Conservation (phyloP, 179 eudicot species). For the Vitellaria paradoxa region DNA sequence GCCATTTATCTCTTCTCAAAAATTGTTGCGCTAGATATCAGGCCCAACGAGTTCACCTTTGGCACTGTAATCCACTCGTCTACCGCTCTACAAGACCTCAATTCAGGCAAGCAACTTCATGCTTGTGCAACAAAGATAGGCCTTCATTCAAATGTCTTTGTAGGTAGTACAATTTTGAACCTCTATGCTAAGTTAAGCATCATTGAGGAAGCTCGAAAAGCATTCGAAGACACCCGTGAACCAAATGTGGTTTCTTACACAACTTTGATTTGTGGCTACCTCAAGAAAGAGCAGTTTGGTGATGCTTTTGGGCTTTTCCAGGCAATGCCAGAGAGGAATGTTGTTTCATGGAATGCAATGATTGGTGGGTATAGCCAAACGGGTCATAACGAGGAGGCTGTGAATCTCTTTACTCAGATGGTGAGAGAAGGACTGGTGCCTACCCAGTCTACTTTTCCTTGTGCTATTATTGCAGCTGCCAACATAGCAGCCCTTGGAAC, state of each 20-base stretch:
- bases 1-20: slow-evolving; percentile 27
- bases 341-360: slow-evolving; percentile 57
- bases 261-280: slow-evolving; percentile 36
- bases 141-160: slow-evolving; percentile 37
- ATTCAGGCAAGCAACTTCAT: slow-evolving; percentile 41
- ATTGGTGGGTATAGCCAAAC: slow-evolving; percentile 48
- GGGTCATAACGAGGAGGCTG: slow-evolving; percentile 53
- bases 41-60: slow-evolving; percentile 51
- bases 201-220: slow-evolving; percentile 40
- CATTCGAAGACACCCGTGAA: slow-evolving; percentile 37
- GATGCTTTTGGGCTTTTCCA: slow-evolving; percentile 38
- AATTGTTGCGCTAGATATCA: slow-evolving; percentile 29
- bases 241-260: slow-evolving; percentile 60
- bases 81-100: slow-evolving; percentile 24
- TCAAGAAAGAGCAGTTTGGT: slow-evolving; percentile 30
- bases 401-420: slow-evolving; percentile 48
- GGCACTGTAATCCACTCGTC: slow-evolving; percentile 36
- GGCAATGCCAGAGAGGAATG: slow-evolving; percentile 53
- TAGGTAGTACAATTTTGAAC: slow-evolving; percentile 41
- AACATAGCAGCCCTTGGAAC: slow-evolving; percentile 47
- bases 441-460: slow-evolving; percentile 33
- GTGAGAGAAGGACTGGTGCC: slow-evolving; percentile 41
- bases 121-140: slow-evolving; percentile 32
- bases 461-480: slow-evolving; percentile 45
- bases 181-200: slow-evolving; percentile 37